phyloP scores from a whole-genome alignment of 2,329 filamentous ascomycete genomes.

The Aspergillus sp. region DNA sequence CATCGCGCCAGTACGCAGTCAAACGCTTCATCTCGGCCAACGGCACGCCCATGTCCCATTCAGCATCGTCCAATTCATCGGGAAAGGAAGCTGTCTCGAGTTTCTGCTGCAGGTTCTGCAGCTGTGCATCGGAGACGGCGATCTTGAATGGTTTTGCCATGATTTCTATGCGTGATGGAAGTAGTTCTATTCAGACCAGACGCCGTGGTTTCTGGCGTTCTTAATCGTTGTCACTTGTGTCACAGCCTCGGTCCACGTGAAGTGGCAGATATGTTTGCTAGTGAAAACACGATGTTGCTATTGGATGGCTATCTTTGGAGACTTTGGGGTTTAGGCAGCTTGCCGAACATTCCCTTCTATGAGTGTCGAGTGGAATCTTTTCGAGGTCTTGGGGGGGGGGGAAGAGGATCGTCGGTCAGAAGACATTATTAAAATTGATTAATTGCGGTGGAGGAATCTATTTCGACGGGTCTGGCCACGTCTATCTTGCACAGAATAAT shows the following conservation, averaged over 20 bases:
- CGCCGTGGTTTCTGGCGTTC: neutral
- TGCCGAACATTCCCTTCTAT: too few species aligned
- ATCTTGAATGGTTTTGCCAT: slow-evolving; percentile 47
- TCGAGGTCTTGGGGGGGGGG: too few species aligned
- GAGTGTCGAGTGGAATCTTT: too few species aligned
- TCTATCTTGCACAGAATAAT: neutral
- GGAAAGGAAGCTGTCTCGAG: slow-evolving; percentile 56
- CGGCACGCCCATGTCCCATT: slow-evolving; percentile 61
- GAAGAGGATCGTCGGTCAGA: neutral
- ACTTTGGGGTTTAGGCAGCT: too few species aligned
- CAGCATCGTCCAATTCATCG: slow-evolving; percentile 53
- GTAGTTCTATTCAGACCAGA: neutral
- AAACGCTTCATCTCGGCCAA: slow-evolving; percentile 58
- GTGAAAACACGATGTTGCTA: neutral
- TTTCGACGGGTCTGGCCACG: neutral
- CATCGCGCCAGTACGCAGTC: slow-evolving; percentile 55
- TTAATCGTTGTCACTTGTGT: neutral
- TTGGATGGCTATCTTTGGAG: neutral
- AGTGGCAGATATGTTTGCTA: neutral
- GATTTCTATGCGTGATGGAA: neutral
- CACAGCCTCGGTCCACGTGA: slow-evolving; percentile 6
- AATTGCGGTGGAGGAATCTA: neutral
- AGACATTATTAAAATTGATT: neutral
- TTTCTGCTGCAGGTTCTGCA: slow-evolving; percentile 57
- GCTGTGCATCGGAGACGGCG: slow-evolving; percentile 50